These are phyloP conservation scores for Backusella westeae DNA, from an alignment of 192 early-diverging fungal species.

Conservation along the genomic window DNA sequence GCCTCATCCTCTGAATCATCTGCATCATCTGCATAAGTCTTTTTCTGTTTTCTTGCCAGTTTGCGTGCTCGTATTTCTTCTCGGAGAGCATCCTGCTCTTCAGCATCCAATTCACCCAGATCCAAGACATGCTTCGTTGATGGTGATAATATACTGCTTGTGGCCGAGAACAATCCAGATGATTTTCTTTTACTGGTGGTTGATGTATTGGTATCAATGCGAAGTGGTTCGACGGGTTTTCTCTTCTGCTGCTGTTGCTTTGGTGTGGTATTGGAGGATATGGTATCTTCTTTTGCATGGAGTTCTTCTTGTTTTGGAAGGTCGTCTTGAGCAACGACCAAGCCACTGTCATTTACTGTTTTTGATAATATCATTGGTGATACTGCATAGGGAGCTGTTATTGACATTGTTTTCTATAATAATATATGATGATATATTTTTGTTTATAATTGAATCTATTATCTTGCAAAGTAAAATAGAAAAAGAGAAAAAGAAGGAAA, in stretches of 20 bases:
- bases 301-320: background rate
- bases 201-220: background rate
- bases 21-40: constrained; percentile 10
- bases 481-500: background rate
- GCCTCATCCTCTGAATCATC: constrained; percentile 30
- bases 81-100: constrained; percentile 3
- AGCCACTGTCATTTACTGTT: background rate
- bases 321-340: background rate
- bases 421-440: background rate
- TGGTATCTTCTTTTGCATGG: background rate
- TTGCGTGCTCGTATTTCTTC: constrained; percentile 10
- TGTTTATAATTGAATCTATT: background rate
- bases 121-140: background rate
- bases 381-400: background rate
- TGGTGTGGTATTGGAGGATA: background rate
- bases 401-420: background rate
- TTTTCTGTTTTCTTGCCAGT: background rate
- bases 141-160: background rate
- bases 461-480: background rate
- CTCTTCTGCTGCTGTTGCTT: background rate
- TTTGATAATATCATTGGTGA: background rate
- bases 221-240: background rate
- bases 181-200: background rate
- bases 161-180: background rate
- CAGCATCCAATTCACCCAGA: constrained; percentile 5